Percentiles rank a stretch among this genome's conserved stretches.
These are phyloP conservation scores for Vigna unguiculata DNA, from an alignment of 306 rosid species.

Conservation along the genomic window DNA sequence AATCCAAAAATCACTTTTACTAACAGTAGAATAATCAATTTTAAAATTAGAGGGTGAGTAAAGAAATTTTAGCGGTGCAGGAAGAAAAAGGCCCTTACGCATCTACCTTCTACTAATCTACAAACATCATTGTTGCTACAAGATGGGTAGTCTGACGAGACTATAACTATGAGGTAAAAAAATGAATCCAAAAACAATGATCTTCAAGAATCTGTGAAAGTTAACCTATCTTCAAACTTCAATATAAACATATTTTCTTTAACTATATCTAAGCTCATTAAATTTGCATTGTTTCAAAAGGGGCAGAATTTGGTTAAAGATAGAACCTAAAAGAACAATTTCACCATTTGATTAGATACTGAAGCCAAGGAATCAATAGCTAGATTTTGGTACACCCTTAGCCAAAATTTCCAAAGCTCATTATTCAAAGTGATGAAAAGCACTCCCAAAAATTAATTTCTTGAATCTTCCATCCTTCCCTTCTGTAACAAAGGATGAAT, in stretches of 20 bases:
- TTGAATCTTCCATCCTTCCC: conserved; percentile 6
- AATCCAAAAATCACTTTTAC: too few relatives aligned
- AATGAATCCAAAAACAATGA: not conserved
- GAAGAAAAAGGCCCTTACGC: too few relatives aligned
- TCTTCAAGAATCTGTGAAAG: not conserved
- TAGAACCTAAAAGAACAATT: conserved; percentile 8
- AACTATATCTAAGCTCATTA: not conserved
- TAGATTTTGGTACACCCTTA: conserved; percentile 15
- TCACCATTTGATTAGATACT: conserved; percentile 1
- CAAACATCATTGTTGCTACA: not conserved
- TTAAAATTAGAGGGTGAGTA: too few relatives aligned
- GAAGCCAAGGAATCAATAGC: conserved; percentile 4
- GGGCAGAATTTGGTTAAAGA: conserved; percentile 11
- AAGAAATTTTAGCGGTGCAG: too few relatives aligned
- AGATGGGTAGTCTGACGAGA: not conserved
- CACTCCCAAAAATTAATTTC: not conserved
- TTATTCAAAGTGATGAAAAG: conserved; percentile 23
- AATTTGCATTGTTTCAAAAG: conserved; percentile 6
- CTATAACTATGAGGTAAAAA: not conserved
- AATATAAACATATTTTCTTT: conserved; percentile 17
- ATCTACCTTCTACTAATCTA: not conserved
- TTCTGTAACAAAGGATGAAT: conserved; percentile 28
- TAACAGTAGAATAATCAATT: too few relatives aligned
- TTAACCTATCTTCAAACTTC: conserved; percentile 2
- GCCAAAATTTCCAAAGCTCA: not conserved